phyloP scores from a whole-genome alignment of 2,329 filamentous ascomycete species.

The Ampelomyces quisqualis region DNA sequence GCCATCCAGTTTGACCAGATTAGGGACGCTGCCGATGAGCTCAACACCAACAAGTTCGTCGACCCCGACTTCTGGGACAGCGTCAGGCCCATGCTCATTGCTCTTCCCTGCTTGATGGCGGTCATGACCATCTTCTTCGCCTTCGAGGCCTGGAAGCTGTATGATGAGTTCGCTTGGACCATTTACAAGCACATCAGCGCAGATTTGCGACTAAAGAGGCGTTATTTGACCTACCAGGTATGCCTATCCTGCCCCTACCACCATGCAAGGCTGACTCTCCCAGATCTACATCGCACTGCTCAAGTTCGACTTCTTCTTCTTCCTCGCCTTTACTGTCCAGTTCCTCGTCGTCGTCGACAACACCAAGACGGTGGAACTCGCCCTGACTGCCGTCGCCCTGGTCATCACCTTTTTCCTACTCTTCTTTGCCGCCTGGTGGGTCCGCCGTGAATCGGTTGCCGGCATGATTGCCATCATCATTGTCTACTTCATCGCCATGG shows the following conservation, averaged over 20 bases:
- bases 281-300: conserved; percentile 96
- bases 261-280: conserved; percentile 13
- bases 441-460: conserved; percentile 74
- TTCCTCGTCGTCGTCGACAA: conserved; percentile 87
- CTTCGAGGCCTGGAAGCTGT: conserved; percentile 88
- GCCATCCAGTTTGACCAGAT: conserved; percentile 93
- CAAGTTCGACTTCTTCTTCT: conserved; percentile 99
- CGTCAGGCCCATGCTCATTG: conserved; percentile 74
- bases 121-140: conserved; percentile 71
- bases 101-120: conserved; percentile 81
- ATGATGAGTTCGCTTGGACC: conserved; percentile 98
- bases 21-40: conserved; percentile 63
- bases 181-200: conserved; percentile 99
- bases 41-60: conserved; percentile 54
- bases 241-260: not conserved
- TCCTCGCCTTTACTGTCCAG: conserved; percentile 96
- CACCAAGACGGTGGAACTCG: conserved; percentile 71
- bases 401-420: conserved; percentile 89
- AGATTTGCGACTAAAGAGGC: conserved; percentile 93
- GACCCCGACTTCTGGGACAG: conserved; percentile 62
- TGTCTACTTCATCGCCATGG: conserved; percentile 83
- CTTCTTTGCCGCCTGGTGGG: conserved; percentile 79
- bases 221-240: conserved; percentile 96
- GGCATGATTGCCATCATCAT: conserved; percentile 79
- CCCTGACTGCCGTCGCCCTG: conserved; percentile 83